phyloP scores from a whole-genome alignment of 2,329 filamentous ascomycete genomes.

The Chaetomium strumarium region DNA sequence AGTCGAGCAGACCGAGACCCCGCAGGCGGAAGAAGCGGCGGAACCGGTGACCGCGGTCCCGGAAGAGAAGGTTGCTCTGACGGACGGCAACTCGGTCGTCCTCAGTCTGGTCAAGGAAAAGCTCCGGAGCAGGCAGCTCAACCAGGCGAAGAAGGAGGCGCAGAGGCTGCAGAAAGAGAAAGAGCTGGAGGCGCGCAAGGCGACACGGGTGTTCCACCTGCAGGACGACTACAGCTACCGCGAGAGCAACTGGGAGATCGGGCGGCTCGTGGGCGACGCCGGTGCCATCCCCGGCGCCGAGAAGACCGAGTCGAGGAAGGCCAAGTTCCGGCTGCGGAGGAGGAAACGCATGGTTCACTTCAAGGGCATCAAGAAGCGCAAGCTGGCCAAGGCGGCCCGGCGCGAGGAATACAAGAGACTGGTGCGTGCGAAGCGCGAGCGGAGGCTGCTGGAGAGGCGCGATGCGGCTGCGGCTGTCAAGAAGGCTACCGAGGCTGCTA shows the following conservation, averaged over 20 bases:
- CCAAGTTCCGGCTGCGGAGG: conserved; percentile 36
- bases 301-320: conserved; percentile 46
- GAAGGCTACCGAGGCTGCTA: conserved; percentile 9
- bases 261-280: conserved; percentile 40
- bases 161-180: conserved; percentile 25
- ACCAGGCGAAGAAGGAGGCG: conserved; percentile 14
- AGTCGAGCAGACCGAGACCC: conserved; percentile 6
- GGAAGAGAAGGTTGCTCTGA: conserved; percentile 7
- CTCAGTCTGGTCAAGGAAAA: conserved; percentile 22
- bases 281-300: conserved; percentile 29
- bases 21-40: conserved; percentile 1
- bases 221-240: conserved; percentile 52
- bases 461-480: conserved; percentile 12
- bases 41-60: not conserved
- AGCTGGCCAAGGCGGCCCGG: conserved; percentile 23
- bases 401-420: conserved; percentile 23
- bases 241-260: conserved; percentile 56
- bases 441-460: conserved; percentile 19
- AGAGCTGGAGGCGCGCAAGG: conserved; percentile 36
- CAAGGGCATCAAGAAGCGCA: conserved; percentile 22
- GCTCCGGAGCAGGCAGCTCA: conserved; percentile 14
- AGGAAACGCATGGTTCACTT: conserved; percentile 20
- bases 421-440: conserved; percentile 23
- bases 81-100: conserved; percentile 21
- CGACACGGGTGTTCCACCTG: conserved; percentile 43